Conservation (phyloP, 2,329 filamentous ascomycete genomes). For the Hypoxylon sp. region DNA sequence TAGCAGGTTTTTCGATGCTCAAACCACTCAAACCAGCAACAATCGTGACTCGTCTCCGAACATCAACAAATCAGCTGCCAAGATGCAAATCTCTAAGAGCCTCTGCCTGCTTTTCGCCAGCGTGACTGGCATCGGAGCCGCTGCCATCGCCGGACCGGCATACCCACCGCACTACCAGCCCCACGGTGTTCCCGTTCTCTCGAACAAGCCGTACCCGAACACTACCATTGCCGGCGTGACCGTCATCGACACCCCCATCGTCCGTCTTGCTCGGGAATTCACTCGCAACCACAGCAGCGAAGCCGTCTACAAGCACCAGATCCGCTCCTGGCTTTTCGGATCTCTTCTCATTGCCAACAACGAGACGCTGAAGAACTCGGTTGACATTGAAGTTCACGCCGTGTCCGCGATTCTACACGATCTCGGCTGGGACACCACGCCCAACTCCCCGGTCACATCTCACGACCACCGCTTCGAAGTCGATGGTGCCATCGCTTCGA, state of each 20-base stretch:
- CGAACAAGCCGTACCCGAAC: conserved; percentile 37
- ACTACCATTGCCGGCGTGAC: conserved; percentile 46
- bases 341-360: conserved; percentile 45
- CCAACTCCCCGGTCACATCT: conserved; percentile 39
- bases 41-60: conserved; percentile 8
- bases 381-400: conserved; percentile 49
- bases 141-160: conserved; percentile 5
- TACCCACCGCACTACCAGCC: neutral
- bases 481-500: conserved; percentile 50
- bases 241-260: conserved; percentile 49
- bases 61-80: conserved; percentile 20
- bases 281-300: conserved; percentile 42
- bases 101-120: conserved; percentile 29
- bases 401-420: conserved; percentile 48
- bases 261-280: conserved; percentile 41
- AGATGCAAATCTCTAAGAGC: conserved; percentile 38
- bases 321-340: conserved; percentile 49
- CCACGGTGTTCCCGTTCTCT: conserved; percentile 23
- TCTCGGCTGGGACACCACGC: conserved; percentile 49
- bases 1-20: conserved; percentile 7
- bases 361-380: conserved; percentile 42
- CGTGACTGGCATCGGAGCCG: conserved; percentile 22
- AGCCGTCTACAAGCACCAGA: conserved; percentile 47
- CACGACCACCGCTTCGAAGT: conserved; percentile 50
- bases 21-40: conserved; percentile 16